Percentiles rank a stretch among this genome's conserved stretches.
Evolutionary conservation across 1,139 yeast genomes (phyloP).

Genomic region (Zygotorulaspora mrakii): DNA sequence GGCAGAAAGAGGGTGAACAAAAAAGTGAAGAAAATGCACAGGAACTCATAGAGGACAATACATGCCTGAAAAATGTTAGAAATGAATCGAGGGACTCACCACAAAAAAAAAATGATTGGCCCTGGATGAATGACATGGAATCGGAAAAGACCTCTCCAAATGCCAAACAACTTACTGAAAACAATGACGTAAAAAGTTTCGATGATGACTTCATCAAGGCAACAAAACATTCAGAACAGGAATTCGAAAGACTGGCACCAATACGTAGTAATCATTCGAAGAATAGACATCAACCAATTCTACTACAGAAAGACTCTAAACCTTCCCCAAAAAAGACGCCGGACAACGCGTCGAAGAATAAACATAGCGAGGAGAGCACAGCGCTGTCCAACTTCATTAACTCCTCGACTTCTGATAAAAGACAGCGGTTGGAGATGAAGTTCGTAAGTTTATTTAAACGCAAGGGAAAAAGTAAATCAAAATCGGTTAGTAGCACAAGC

Average conservation of each 20-base stretch:
- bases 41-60: not conserved
- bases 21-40: slow-evolving; percentile 7
- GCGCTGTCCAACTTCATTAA: slow-evolving; percentile 3
- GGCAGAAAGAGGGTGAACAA: slow-evolving; percentile 16
- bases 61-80: not conserved
- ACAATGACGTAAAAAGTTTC: not conserved
- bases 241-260: slow-evolving; percentile 11
- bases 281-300: slow-evolving; percentile 26
- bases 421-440: slow-evolving; percentile 26
- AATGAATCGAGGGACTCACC: slow-evolving; percentile 3
- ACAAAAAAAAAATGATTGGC: slow-evolving; percentile 21
- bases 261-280: slow-evolving; percentile 28
- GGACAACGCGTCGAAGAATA: not conserved
- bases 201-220: slow-evolving; percentile 16
- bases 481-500: slow-evolving; percentile 4
- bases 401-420: slow-evolving; percentile 9
- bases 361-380: not conserved
- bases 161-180: slow-evolving; percentile 1
- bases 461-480: slow-evolving; percentile 11
- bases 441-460: slow-evolving; percentile 29
- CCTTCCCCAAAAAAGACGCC: slow-evolving; percentile 8
- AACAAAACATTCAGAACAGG: slow-evolving; percentile 9
- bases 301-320: slow-evolving; percentile 8
- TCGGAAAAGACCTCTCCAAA: slow-evolving; percentile 5
- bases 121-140: slow-evolving; percentile 17